Evolutionary conservation across 805 yeast species (phyloP), one percentile per base, ranked within the genome.

Genomic region (Teunomyces kruisii): DNA sequence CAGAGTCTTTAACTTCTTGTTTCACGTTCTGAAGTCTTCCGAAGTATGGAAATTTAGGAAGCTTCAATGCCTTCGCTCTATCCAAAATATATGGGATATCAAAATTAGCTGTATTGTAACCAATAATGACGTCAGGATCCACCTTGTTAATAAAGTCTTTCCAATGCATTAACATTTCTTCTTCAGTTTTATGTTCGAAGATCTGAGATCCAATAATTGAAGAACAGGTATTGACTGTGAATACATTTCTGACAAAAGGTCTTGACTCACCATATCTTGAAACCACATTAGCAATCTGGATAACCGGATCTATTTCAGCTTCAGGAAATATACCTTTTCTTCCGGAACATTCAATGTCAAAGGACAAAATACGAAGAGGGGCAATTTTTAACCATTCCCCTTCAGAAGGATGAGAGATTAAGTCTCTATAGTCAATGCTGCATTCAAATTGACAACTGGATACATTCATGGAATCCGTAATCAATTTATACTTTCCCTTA

Each of bases 321-420:
- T 94, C 99, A 1, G 99, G 99, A 64, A 94, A 94, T 9, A 94
- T 79, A 43, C 99, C 99, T 52, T 88, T 86, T 66, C 99, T 81
- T 37, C 99, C 99, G 3, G 99, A 94, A 77, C 99, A 94, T 67
- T 94, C 99, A 49, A 94, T 94, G 75, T 94, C 99, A 64, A 94
- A 92, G 9, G 97, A 90, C 53, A 94, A 72, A 40, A 94, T 83
- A 58, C 99, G 84, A 48, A 94, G 74, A 0, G 99, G 99, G 1
- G 99, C 98, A 70, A 87, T 84, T 53, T 83, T 85, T 29, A 89
- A 78, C 91, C 95, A 95, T 49, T 91, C 90, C 4, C 96, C 97
- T 60, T 92, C 98, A 0, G 97, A 78, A 1, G 89, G 77, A 62
- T 89, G 98, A 1, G 96, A 76, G 0, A 88, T 62, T 42, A 94